Evolutionary conservation across 2,329 filamentous ascomycete genomes (phyloP).

Genomic region (Didymella lethalis): DNA sequence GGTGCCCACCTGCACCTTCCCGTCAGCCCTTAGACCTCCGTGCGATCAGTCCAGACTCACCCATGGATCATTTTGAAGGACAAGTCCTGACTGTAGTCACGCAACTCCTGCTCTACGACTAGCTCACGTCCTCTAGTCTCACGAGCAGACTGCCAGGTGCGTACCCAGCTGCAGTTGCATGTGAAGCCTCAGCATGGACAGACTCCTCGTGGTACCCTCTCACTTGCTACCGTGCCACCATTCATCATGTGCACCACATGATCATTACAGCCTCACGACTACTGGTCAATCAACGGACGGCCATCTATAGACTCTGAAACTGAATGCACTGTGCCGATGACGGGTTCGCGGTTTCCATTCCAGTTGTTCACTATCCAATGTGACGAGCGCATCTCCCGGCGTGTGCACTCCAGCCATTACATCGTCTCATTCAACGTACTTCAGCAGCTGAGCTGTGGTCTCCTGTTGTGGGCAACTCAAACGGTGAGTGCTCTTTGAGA

Average conservation of each 20-base stretch:
- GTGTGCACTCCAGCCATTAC: background rate
- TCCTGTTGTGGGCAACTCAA: background rate
- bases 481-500: background rate
- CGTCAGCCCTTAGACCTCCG: background rate
- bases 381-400: background rate
- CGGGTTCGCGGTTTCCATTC: background rate
- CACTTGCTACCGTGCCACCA: background rate
- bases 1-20: background rate
- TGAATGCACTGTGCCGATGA: background rate
- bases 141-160: background rate
- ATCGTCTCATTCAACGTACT: background rate
- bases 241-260: background rate
- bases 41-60: background rate
- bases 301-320: background rate
- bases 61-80: background rate
- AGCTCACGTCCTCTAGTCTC: conserved; percentile 1
- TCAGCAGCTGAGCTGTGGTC: background rate
- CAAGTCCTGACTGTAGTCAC: background rate
- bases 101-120: background rate
- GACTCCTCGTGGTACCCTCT: background rate
- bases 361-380: background rate
- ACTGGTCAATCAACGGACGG: background rate
- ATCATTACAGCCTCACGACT: background rate
- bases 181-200: background rate
- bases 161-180: background rate